Conservation (phyloP, 2,329 filamentous ascomycete genomes). For the Diplodia scrobiculata region DNA sequence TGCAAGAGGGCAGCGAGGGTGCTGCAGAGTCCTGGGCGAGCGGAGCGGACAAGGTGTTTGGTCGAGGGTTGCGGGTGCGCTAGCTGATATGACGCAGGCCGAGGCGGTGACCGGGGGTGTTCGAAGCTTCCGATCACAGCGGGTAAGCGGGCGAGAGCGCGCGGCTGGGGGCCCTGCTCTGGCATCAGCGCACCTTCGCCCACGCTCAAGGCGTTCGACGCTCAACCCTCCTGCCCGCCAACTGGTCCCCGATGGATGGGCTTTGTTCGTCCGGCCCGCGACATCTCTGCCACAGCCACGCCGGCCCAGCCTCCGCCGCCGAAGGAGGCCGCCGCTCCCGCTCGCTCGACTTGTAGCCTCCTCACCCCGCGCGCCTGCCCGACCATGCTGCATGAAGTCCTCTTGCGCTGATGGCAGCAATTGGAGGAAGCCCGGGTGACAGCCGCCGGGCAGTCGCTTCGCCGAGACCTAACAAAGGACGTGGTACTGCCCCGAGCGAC, state of each 20-base stretch:
- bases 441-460: constrained; percentile 30
- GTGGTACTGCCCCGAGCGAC: constrained; percentile 24
- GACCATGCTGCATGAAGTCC: constrained; percentile 29
- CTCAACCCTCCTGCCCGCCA: constrained; percentile 7
- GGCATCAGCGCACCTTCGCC: constrained; percentile 24
- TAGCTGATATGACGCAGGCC: constrained; percentile 27
- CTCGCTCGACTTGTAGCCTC: constrained; percentile 20
- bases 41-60: constrained; percentile 18
- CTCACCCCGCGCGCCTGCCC: constrained; percentile 14
- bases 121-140: constrained; percentile 24
- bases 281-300: constrained; percentile 18
- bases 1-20: not conserved
- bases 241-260: constrained; percentile 26
- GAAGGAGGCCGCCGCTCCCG: constrained; percentile 26
- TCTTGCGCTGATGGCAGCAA: constrained; percentile 30
- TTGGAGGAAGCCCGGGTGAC: constrained; percentile 30
- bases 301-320: constrained; percentile 25
- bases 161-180: constrained; percentile 19
- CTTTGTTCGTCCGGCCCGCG: constrained; percentile 28
- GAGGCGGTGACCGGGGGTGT: constrained; percentile 18
- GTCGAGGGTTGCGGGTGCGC: not conserved
- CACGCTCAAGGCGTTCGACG: constrained; percentile 23
- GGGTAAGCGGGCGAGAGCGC: constrained; percentile 13
- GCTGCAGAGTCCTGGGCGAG: not conserved
- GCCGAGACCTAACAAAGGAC: constrained; percentile 29